Base-by-base conservation (phyloP, 257 asterid genomes). In the Nyctanthes arbortristis region DNA sequence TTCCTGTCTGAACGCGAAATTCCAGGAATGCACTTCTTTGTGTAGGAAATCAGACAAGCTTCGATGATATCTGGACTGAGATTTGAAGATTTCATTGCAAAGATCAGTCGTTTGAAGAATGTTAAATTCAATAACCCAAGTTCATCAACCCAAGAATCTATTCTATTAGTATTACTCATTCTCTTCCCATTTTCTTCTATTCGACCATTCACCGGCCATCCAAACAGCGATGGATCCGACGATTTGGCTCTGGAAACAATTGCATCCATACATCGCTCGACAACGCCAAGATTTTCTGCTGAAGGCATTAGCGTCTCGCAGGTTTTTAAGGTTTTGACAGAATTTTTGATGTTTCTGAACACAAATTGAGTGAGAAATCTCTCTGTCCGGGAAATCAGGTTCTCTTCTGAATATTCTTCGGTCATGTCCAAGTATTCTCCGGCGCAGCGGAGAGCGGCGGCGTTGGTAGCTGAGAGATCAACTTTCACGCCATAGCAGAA, bases 401-500 rank as follows among this genome's bases (percentile, higher is more conserved):
- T 90, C 32, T 88, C 91, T 60, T 85, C 97, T 0, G 95, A 85
- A 77, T 86, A 89, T 60, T 86, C 91, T 30, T 92, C 97, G 9
- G 96, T 89, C 98, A 93, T 91, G 9, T 84, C 82, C 56, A 93
- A 77, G 56, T 84, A 91, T 70, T 91, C 96, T 43, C 89, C 97
- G 10, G 98, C 96, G 69, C 98, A 93, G 63, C 91, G 95, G 20
- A 91, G 88, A 2, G 94, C 82, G 61, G 91, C 97, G 63, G 68
- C 94, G 74, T 83, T 93, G 57, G 82, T 54, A 63, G 96, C 82
- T 30, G 96, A 79, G 81, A 93, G 63, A 13, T 89, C 91, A 30
- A 89, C 78, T 77, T 89, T 90, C 1, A 89, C 93, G 32, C 96
- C 97, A 81, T 93, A 93, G 65, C 96, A 91, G 84, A 87, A 89